These are phyloP conservation scores for Spergularia bocconei DNA, from an alignment of 148 eudicot genomes.

Conservation along the genomic window DNA sequence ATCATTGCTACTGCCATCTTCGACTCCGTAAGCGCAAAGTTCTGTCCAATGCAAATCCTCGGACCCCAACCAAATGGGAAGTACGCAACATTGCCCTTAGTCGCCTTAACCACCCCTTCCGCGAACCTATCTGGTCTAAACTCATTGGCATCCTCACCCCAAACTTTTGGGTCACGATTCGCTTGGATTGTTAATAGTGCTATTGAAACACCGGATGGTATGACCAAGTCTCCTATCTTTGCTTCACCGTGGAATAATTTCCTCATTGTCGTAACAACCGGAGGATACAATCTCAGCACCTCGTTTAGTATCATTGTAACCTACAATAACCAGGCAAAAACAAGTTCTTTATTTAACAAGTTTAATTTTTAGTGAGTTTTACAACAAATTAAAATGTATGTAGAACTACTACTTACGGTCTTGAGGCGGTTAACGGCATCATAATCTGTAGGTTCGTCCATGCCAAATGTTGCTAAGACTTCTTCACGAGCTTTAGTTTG, in stretches of 20 bases:
- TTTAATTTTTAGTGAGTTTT: neutral
- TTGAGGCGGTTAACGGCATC: conserved; percentile 31
- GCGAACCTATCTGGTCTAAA: conserved; percentile 39
- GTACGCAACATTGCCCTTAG: conserved; percentile 25
- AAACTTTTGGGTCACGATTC: conserved; percentile 30
- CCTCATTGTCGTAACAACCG: conserved; percentile 14
- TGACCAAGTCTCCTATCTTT: conserved; percentile 24
- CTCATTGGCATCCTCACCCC: conserved; percentile 35
- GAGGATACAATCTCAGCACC: conserved; percentile 39
- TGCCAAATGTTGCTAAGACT: conserved; percentile 31
- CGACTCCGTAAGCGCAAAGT: conserved; percentile 25
- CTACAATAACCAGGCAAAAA: neutral
- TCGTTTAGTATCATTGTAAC: conserved; percentile 39
- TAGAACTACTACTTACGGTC: conserved; percentile 3
- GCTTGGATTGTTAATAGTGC: conserved; percentile 19
- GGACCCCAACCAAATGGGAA: conserved; percentile 46
- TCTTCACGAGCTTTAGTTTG: conserved; percentile 37
- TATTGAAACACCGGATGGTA: conserved; percentile 29
- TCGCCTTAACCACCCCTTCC: conserved; percentile 35
- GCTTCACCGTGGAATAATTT: conserved; percentile 18
- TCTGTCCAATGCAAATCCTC: conserved; percentile 31
- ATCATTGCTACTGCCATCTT: conserved; percentile 25
- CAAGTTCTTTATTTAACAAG: neutral
- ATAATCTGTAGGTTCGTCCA: conserved; percentile 20
- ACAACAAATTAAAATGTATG: too few species aligned